Evolutionary conservation across 371 early-diverging fungal genomes (phyloP), one percentile per base, ranked within the genome.

Genomic region (Apophysomyces trapeziformis): DNA sequence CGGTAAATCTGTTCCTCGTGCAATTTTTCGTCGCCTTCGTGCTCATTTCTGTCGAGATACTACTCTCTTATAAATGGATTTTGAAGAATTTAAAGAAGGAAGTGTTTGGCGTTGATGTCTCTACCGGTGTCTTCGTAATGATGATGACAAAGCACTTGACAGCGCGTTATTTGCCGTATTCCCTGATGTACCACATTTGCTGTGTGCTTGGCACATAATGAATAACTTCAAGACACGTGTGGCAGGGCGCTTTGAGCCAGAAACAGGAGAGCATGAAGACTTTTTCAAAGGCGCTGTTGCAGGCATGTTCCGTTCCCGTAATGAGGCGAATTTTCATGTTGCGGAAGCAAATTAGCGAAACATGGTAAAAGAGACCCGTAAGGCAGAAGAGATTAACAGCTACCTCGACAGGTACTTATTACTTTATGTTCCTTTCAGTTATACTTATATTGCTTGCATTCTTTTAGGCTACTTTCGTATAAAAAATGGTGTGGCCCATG

Each of bases 401-500:
- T 39, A 59, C 26, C 13, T 59, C 2, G 39, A 59, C 3, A n/a
- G 26, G 39, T 59, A 59, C 9, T 35, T 14, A 58, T 58, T 18
- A 50, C 0, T 50, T 18, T 50, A 18, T 7, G 7, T 12, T 18
- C 4, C 8, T 18, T 12, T 37, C n/a, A 11, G 26, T 58, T 11
- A 18, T 32, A 32, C 21, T 18, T 50, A 18, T 7, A 5, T 12
- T 18, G 21, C 8, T 18, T 12, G 18, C 5, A 35, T 58, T 11
- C 4, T 32, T 13, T 16, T 38, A 66, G 57, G 26, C 67, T 50
- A 12, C 45, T 61, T n/a, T 6, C 8, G 5, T 61, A 60, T n/a
- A 60, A 66, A 41, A 57, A 11, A 32, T 61, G 61, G 67, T 54
- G 35, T 8, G 61, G 67, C 14, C 57, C 57, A 2, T 66, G 61